Evolutionary conservation across 1,139 yeast species (phyloP).

Genomic region (Zygosaccharomyces sapae): DNA sequence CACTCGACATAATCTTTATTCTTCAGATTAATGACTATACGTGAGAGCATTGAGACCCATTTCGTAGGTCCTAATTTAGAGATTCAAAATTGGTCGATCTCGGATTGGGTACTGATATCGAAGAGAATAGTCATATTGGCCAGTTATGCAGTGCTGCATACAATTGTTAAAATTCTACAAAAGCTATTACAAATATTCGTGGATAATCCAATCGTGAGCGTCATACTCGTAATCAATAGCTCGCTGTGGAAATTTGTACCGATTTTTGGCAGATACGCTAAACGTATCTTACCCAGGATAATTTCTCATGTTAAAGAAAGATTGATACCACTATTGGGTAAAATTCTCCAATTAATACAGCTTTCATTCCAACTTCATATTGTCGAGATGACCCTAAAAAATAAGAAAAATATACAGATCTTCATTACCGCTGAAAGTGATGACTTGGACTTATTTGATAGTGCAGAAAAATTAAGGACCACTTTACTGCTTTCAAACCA

Average conservation of each 20-base stretch:
- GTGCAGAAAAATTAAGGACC: conserved; percentile 17
- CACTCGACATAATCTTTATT: not conserved
- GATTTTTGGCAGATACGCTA: conserved; percentile 19
- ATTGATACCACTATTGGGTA: conserved; percentile 16
- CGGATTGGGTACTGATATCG: conserved; percentile 15
- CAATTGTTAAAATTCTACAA: conserved; percentile 6
- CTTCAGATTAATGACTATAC: conserved; percentile 16
- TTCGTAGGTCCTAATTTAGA: conserved; percentile 19
- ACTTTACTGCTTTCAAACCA: conserved; percentile 33
- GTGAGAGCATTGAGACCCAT: conserved; percentile 20
- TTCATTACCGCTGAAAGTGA: conserved; percentile 27
- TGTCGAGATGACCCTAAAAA: conserved; percentile 21
- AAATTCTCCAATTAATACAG: conserved; percentile 15
- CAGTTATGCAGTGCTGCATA: conserved; percentile 11
- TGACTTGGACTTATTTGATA: conserved; percentile 16
- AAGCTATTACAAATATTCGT: conserved; percentile 4
- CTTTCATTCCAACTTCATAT: conserved; percentile 22
- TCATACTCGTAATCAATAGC: conserved; percentile 10
- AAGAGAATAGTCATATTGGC: conserved; percentile 11
- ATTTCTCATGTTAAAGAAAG: conserved; percentile 4
- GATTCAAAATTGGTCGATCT: conserved; percentile 10
- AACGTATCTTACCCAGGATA: conserved; percentile 12
- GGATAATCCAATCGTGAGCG: conserved; percentile 6
- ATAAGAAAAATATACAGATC: conserved; percentile 24
- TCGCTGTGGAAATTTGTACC: conserved; percentile 23